Percentiles rank a stretch among this genome's conserved stretches.
These are phyloP conservation scores for Aspergillaceae sp. DNA, from an alignment of 2,329 filamentous ascomycete genomes.

Conservation along the genomic window DNA sequence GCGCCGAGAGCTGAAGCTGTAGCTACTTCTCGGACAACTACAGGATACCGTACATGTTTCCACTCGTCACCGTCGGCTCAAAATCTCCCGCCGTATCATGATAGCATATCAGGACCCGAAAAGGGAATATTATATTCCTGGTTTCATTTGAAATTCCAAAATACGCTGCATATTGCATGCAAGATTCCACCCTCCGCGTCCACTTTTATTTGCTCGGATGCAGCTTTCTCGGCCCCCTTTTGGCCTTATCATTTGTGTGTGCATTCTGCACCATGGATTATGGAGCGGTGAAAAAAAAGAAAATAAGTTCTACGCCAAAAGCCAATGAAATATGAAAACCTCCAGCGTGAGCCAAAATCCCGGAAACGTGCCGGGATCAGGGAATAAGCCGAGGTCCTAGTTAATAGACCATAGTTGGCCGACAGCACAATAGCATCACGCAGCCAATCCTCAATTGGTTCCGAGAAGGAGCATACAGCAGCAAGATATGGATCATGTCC, in stretches of 20 bases:
- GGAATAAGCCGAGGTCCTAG: neutral
- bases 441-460: constrained; percentile 2
- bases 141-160: neutral
- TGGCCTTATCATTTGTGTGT: constrained; percentile 16
- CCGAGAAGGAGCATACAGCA: too few species aligned
- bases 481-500: constrained; percentile 4
- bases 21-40: constrained; percentile 11
- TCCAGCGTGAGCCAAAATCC: constrained; percentile 10
- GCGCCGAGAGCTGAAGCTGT: constrained; percentile 4
- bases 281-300: constrained; percentile 17
- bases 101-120: neutral
- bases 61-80: neutral
- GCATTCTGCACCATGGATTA: constrained; percentile 3
- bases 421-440: neutral
- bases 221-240: constrained; percentile 4
- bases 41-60: constrained; percentile 5
- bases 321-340: constrained; percentile 8
- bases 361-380: constrained; percentile 17
- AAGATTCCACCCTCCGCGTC: constrained; percentile 11
- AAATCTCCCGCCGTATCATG: neutral
- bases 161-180: constrained; percentile 8
- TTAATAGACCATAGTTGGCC: neutral
- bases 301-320: constrained; percentile 6
- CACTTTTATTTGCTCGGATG: constrained; percentile 2
- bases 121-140: neutral